Base-by-base conservation (phyloP, 805 yeast genomes). In the Cyberlindnera petersonii region DNA sequence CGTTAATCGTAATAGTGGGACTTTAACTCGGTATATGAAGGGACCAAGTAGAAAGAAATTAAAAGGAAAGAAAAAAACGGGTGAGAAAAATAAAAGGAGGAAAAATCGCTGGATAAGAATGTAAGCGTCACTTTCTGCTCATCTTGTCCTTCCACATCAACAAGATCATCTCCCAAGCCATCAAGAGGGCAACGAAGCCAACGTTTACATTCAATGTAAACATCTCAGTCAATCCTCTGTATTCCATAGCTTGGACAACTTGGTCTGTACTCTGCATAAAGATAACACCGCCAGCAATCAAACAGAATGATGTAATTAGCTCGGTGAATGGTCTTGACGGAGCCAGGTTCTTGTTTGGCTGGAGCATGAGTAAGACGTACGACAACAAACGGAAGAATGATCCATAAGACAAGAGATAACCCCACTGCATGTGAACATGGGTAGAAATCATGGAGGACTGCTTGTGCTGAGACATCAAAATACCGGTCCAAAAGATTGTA, bases 401-500 rank as follows among this genome's bases (percentile, higher is more conserved):
- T 2, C 88, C 98, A 49, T 76, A 74, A n/a, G 89, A 74, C 42
- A 93, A 70, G 54, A 93, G 63, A 42, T 74, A 71, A 7, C 98
- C 98, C 98, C 98, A 93, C 63, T 88, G 97, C 38, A 74, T 66
- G 60, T 93, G 98, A 46, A 93, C 75, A 14, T 63, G 68, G 3
- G 97, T 87, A 3, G 96, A 80, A 23, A 83, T 71, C 38, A 59
- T 68, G 1, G 93, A 81, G 6, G 89, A 84, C 63, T 93, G 98
- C 27, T 78, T 79, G 63, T 93, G 98, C 61, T 83, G 86, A 2
- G 97, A 88, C 98, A 93, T 93, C 46, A 93, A 70, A 11, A 82
- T 72, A 21, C 98, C 98, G 1, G 98, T 93, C 95, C 96, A 93
- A 65, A 86, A 93, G 24, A 93, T 85, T 3, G 94, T 87, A 48